Evolutionary conservation across 768 basidiomycete species (phyloP).

Genomic region (Hypsizygus marmoreus): DNA sequence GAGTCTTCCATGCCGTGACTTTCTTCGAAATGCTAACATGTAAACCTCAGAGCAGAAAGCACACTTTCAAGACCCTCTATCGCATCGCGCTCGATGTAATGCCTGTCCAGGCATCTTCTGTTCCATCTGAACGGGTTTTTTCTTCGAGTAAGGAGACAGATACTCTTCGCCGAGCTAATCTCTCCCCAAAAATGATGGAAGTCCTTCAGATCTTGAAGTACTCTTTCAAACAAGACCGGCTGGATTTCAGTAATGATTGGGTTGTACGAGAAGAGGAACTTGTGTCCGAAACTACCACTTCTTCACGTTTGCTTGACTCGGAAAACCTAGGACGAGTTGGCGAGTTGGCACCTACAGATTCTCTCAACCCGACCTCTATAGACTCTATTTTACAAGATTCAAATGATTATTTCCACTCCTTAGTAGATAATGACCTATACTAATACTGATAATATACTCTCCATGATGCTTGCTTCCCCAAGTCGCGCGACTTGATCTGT

Average conservation of each 20-base stretch:
- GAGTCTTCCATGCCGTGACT: background rate
- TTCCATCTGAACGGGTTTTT: conserved; percentile 9
- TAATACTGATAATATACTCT: too few relatives aligned
- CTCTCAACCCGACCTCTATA: too few relatives aligned
- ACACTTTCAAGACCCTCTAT: conserved; percentile 1
- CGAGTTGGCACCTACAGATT: too few relatives aligned
- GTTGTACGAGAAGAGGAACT: background rate
- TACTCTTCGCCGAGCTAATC: background rate
- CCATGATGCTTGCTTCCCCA: too few relatives aligned
- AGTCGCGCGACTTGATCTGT: too few relatives aligned
- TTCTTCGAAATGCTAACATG: background rate
- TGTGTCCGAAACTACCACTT: too few relatives aligned
- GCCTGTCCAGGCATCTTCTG: conserved; percentile 10
- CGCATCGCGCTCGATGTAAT: conserved; percentile 9
- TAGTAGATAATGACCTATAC: too few relatives aligned
- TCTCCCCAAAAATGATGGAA: conserved; percentile 11
- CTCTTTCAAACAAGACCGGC: background rate
- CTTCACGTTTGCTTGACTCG: too few relatives aligned
- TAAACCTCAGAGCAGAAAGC: background rate
- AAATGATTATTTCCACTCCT: too few relatives aligned
- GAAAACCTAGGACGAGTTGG: too few relatives aligned
- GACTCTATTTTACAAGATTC: too few relatives aligned
- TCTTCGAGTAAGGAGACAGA: conserved; percentile 16
- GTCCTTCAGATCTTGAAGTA: conserved; percentile 11
- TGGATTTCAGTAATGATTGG: background rate